Conservation (phyloP, 768 basidiomycete species). For the Ramaria sp. region DNA sequence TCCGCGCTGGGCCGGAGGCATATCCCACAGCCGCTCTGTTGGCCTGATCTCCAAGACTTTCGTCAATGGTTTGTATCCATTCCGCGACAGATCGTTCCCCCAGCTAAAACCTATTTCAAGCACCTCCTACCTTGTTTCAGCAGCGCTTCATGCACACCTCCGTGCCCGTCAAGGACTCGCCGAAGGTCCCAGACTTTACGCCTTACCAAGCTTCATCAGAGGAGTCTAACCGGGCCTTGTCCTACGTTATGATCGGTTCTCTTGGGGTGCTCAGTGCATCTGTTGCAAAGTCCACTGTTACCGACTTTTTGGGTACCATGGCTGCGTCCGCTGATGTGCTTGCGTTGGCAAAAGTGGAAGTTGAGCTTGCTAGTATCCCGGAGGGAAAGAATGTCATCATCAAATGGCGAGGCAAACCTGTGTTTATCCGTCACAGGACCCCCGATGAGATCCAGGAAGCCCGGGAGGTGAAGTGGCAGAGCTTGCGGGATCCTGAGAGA, state of each 20-base stretch:
- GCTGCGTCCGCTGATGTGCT: conserved; percentile 95
- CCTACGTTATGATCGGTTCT: conserved; percentile 86
- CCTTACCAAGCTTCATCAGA: conserved; percentile 65
- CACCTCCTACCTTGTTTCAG: conserved; percentile 45
- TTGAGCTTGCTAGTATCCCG: conserved; percentile 81
- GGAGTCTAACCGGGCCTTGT: conserved; percentile 60
- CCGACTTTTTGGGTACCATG: conserved; percentile 94
- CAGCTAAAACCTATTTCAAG: conserved; percentile 21
- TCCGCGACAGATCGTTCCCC: conserved; percentile 1
- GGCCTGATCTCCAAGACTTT: conserved; percentile 59
- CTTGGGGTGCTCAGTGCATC: conserved; percentile 92
- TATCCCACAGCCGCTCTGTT: conserved; percentile 30
- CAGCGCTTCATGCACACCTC: conserved; percentile 76
- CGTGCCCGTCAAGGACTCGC: conserved; percentile 52
- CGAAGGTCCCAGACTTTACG: conserved; percentile 83
- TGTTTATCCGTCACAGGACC: conserved; percentile 97
- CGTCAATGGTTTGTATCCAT: conserved; percentile 36
- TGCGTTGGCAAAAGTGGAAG: conserved; percentile 95
- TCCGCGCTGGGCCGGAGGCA: conserved; percentile 52
- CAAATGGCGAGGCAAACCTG: conserved; percentile 99
- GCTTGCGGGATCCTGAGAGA: conserved; percentile 81
- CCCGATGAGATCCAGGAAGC: conserved; percentile 88
- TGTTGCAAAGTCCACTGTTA: conserved; percentile 85
- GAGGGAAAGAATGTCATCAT: conserved; percentile 97
- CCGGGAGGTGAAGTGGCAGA: conserved; percentile 71